Evolutionary conservation across 1,284 basidiomycete species (phyloP).

Genomic region (Agaricales sp.): DNA sequence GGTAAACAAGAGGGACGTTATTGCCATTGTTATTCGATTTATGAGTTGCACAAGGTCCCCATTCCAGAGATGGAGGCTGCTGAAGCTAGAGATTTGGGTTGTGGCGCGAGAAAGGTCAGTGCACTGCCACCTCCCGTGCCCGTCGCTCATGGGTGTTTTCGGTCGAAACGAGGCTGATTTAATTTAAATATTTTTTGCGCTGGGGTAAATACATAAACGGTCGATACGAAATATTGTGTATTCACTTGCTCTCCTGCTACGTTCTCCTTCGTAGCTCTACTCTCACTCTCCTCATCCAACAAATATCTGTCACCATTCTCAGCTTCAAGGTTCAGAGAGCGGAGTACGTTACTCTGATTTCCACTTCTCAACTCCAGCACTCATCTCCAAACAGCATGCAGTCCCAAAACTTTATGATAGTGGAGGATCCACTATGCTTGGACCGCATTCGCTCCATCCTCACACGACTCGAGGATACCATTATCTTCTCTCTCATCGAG

Average conservation of each 20-base stretch:
- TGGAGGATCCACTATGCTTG: slow-evolving; percentile 71
- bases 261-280: too few species aligned
- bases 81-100: too few species aligned
- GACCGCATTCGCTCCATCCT: slow-evolving; percentile 83
- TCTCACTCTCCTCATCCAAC: background rate
- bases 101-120: too few species aligned
- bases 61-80: too few species aligned
- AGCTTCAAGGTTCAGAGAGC: background rate
- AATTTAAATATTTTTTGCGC: background rate
- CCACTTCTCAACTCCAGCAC: background rate
- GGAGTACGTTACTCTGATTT: background rate
- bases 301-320: background rate
- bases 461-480: slow-evolving; percentile 91
- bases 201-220: background rate
- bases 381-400: slow-evolving; percentile 31
- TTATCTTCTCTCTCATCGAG: slow-evolving; percentile 96
- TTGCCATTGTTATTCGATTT: too few species aligned
- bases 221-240: too few species aligned
- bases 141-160: too few species aligned
- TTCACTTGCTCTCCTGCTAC: too few species aligned
- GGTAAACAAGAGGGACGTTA: too few species aligned
- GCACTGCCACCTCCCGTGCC: too few species aligned
- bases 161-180: too few species aligned
- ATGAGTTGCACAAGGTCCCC: too few species aligned
- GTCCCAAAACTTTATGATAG: slow-evolving; percentile 61